These are phyloP conservation scores for Funneliformis geosporum DNA, from an alignment of 192 early-diverging fungal species.

Conservation along the genomic window DNA sequence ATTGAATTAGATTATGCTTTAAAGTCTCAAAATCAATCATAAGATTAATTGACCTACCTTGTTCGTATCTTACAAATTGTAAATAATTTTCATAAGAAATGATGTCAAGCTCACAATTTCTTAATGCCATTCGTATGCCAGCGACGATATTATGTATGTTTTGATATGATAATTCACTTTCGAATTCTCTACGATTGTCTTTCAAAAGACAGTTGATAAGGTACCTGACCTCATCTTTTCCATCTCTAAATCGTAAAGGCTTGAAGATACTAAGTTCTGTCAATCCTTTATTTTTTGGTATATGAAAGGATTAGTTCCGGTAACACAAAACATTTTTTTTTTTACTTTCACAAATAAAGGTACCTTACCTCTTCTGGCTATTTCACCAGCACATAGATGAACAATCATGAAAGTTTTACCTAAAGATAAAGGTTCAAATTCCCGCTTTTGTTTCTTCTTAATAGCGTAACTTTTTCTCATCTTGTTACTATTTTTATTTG, in stretches of 20 bases:
- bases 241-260: background rate
- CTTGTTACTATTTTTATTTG: too few relatives aligned
- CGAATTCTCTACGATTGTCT: slow-evolving; percentile 15
- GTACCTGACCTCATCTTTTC: slow-evolving; percentile 6
- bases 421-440: background rate
- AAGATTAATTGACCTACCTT: background rate
- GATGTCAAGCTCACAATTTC: background rate
- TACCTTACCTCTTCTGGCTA: background rate
- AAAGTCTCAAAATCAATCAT: background rate
- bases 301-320: too few relatives aligned
- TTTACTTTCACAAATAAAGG: background rate
- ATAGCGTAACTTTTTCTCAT: background rate
- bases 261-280: slow-evolving; percentile 21
- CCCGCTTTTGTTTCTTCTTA: background rate
- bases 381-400: background rate
- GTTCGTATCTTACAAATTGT: slow-evolving; percentile 15
- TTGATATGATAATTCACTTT: slow-evolving; percentile 16
- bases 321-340: too few relatives aligned
- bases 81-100: slow-evolving; percentile 19
- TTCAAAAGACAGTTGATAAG: slow-evolving; percentile 22
- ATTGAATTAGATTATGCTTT: background rate
- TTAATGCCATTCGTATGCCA: slow-evolving; percentile 8
- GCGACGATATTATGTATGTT: slow-evolving; percentile 18
- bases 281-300: slow-evolving; percentile 17
- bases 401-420: background rate